Percentiles rank a stretch among this genome's conserved stretches.
Evolutionary conservation across 306 rosid species (phyloP).

Genomic region (Fagus crenata): DNA sequence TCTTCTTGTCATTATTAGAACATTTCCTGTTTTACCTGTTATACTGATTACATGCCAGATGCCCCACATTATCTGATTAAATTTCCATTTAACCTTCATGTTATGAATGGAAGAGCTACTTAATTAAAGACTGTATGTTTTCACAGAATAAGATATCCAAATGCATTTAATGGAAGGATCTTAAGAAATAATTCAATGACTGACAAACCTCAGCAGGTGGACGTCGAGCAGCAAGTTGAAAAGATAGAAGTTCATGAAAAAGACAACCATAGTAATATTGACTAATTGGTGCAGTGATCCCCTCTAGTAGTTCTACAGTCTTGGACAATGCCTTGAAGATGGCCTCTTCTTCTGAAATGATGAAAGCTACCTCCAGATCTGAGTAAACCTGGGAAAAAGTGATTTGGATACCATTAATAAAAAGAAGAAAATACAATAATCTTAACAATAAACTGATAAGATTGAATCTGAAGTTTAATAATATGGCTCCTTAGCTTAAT

Average conservation of each 20-base stretch:
- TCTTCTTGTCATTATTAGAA: neutral
- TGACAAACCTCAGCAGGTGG: conserved; percentile 61
- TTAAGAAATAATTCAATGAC: conserved; percentile 4
- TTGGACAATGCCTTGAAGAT: conserved; percentile 78
- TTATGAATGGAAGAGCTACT: neutral
- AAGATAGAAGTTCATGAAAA: conserved; percentile 89
- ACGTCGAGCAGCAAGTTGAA: conserved; percentile 79
- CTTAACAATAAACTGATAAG: conserved; percentile 1
- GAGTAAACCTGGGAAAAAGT: conserved; percentile 80
- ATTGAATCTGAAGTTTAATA: neutral
- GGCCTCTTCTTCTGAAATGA: conserved; percentile 84
- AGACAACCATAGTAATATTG: conserved; percentile 93
- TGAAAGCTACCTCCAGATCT: conserved; percentile 95
- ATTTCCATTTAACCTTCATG: no score
- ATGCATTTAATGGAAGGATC: neutral
- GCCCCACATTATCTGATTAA: neutral
- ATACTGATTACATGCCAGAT: neutral
- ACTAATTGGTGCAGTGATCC: conserved; percentile 82
- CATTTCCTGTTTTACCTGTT: neutral
- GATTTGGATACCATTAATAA: conserved; percentile 24
- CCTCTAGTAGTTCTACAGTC: conserved; percentile 89
- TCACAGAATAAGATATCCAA: neutral
- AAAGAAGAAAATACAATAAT: conserved; percentile 22
- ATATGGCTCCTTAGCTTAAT: no score
- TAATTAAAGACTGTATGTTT: neutral